A percentile compares a stretch with the other conserved stretches of the same genome.
phyloP scores from a whole-genome alignment of 169 alveolate genomes.

The Plasmodium gonderi region DNA sequence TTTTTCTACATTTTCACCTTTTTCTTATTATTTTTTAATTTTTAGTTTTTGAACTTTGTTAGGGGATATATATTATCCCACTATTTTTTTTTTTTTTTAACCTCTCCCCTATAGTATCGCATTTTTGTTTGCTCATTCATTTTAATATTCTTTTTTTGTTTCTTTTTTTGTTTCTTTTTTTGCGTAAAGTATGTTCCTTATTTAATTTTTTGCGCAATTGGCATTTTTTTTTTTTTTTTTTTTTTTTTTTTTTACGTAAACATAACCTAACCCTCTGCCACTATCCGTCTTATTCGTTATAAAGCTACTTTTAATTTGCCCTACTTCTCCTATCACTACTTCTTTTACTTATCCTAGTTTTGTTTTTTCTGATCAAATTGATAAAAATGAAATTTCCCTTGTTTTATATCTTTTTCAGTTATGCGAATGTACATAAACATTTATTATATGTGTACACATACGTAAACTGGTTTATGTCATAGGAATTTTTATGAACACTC shows the following conservation, averaged over 20 bases:
- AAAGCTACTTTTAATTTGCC: no score
- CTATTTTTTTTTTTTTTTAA: neutral
- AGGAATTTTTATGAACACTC: no score
- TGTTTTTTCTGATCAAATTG: no score
- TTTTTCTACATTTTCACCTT: neutral
- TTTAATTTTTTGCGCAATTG: neutral
- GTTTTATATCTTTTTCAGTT: no score
- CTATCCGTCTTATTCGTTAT: no score
- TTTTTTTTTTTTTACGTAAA: neutral
- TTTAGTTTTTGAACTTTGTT: constrained; percentile 15
- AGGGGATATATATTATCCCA: neutral
- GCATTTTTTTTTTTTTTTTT: neutral
- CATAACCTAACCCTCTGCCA: no score
- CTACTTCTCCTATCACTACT: no score
- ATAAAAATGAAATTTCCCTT: no score
- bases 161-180: neutral
- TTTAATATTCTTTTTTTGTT: neutral
- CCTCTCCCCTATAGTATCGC: neutral
- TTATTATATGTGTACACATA: no score
- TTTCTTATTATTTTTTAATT: constrained; percentile 4
- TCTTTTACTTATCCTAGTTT: no score
- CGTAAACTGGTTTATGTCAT: no score
- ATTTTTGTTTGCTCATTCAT: neutral
- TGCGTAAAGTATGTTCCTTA: neutral
- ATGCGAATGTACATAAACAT: no score